Percentiles rank a stretch among this genome's conserved stretches.
These are phyloP conservation scores for Colletotrichum sp. DNA, from an alignment of 2,329 filamentous ascomycete genomes.

Conservation along the genomic window DNA sequence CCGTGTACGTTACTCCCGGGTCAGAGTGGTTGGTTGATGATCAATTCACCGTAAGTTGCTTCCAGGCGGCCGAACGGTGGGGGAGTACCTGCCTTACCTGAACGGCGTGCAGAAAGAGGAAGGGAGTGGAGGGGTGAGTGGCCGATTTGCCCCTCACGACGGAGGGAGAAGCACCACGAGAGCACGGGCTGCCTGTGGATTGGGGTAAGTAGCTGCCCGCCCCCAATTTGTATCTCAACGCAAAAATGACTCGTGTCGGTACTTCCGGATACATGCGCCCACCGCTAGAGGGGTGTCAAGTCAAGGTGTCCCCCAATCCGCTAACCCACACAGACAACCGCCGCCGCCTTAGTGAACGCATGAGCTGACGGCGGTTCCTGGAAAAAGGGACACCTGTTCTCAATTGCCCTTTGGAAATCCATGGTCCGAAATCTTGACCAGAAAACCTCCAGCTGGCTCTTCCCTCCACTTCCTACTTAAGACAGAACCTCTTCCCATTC, in stretches of 20 bases:
- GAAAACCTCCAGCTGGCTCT: neutral
- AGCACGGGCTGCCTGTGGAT: neutral
- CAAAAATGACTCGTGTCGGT: neutral
- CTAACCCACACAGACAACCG: constrained; percentile 2
- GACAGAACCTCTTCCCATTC: constrained; percentile 2
- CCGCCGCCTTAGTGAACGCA: constrained; percentile 20
- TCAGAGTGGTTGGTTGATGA: constrained; percentile 15
- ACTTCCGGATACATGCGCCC: neutral
- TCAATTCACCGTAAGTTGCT: constrained; percentile 13
- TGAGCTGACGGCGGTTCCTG: constrained; percentile 20
- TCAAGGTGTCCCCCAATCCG: neutral
- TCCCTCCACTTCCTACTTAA: constrained; percentile 13
- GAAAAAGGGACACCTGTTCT: constrained; percentile 25
- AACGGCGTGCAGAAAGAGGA: neutral
- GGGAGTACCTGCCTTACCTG: neutral
- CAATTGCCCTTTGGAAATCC: constrained; percentile 21
- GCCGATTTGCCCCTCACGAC: constrained; percentile 19
- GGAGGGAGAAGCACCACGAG: neutral
- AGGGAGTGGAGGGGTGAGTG: neutral
- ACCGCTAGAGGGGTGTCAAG: neutral
- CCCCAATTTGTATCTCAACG: neutral
- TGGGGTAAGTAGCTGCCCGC: constrained; percentile 12
- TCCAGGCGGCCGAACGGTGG: neutral
- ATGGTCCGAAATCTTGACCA: constrained; percentile 6
- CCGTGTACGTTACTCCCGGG: neutral